Base-by-base conservation (phyloP, 129 eudicot species). In the Deinandra increscens region DNA sequence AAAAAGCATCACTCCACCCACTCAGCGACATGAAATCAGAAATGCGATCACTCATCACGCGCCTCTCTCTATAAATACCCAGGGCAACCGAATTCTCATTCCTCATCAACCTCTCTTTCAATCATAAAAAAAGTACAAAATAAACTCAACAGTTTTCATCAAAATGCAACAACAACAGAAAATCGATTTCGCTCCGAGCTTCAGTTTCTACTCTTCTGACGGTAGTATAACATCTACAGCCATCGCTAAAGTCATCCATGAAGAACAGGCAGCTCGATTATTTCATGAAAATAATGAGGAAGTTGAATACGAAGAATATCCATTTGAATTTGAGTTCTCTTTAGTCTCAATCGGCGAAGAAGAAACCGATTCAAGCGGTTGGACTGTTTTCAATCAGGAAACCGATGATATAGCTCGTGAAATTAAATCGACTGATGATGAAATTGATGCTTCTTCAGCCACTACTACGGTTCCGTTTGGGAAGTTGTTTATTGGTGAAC, bases 321-420 rank as follows among this genome's bases (percentile, higher is more conserved):
- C n/a, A n/a, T n/a, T n/a, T n/a, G n/a, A n/a, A n/a, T 87, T 87
- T 69, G 87, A 87, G 63, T 84, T 87, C 42, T 65, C 87, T 7
- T 14, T 82, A 3, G 60, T 78, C 2, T 31, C 36, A 15, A 78
- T 12, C 2, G 56, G 71, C 10, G 39, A 63, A 3, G 78, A 69
- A 55, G 37, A 22, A 34, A 38, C 34, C 13, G 82, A 70, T 43
- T 56, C 73, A 9, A 74, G 36, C 68, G 54, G 66, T 7, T 60
- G 61, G 58, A 80, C 83, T 11, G 56, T 84, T 26, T 89, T 86
- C n/a, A n/a, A n/a, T n/a, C n/a, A n/a, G n/a, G n/a, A n/a, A n/a
- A n/a, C n/a, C n/a, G n/a, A n/a, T n/a, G n/a, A n/a, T n/a, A n/a
- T 0, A 9, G 46, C 46, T 15, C 64, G 20, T 9, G 67, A 62